Conservation (phyloP, 2,329 filamentous ascomycete species). For the Hypoxylon sp. region DNA sequence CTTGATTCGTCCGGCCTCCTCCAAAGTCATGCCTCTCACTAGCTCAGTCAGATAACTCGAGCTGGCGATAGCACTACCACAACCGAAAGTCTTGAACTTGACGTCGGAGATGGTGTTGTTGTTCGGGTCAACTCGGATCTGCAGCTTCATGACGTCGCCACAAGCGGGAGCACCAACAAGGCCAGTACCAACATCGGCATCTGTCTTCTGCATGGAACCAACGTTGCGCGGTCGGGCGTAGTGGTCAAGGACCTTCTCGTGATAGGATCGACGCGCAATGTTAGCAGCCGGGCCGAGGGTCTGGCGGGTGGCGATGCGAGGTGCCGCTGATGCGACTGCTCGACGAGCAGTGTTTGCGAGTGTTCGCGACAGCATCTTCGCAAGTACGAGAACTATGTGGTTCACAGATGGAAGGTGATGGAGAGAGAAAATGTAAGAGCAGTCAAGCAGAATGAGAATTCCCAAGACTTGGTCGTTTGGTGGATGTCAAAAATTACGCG, state of each 20-base stretch:
- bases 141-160: slow-evolving; percentile 94
- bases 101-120: slow-evolving; percentile 83
- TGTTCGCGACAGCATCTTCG: slow-evolving; percentile 65
- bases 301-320: slow-evolving; percentile 59
- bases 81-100: slow-evolving; percentile 89
- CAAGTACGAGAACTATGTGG: slow-evolving; percentile 18
- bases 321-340: slow-evolving; percentile 60
- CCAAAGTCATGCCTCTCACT: slow-evolving; percentile 94
- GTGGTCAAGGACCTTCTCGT: slow-evolving; percentile 81
- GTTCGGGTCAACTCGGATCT: slow-evolving; percentile 84
- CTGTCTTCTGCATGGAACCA: slow-evolving; percentile 80
- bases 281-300: slow-evolving; percentile 59
- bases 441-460: slow-evolving; percentile 1
- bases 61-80: slow-evolving; percentile 89
- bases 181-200: slow-evolving; percentile 79
- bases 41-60: slow-evolving; percentile 96
- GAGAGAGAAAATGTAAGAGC: slow-evolving; percentile 11
- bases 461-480: slow-evolving; percentile 10
- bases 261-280: slow-evolving; percentile 63
- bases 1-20: slow-evolving; percentile 91
- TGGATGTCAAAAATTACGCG: slow-evolving; percentile 1
- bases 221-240: slow-evolving; percentile 86
- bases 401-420: slow-evolving; percentile 12
- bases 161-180: slow-evolving; percentile 90
- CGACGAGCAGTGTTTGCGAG: slow-evolving; percentile 58